A percentile compares a stretch with the other conserved stretches of the same genome.
phyloP scores from a whole-genome alignment of 2,329 filamentous ascomycete genomes.

The Xenoacremonium recifei region DNA sequence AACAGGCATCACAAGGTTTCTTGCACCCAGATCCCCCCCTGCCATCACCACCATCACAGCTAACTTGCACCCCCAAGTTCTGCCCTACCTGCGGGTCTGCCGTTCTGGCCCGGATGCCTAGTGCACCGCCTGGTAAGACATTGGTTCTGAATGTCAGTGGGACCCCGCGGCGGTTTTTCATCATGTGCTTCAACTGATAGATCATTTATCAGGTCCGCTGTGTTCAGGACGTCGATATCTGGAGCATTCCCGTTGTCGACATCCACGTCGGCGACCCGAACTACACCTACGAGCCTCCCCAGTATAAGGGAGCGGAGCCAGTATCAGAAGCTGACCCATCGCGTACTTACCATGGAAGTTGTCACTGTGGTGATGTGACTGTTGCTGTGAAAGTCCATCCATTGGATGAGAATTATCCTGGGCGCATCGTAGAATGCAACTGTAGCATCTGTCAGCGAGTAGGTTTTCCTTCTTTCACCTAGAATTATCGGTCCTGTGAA shows the following conservation, averaged over 20 bases:
- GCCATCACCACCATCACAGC: background rate
- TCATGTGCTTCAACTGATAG: conserved; percentile 5
- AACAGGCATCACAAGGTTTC: conserved; percentile 42
- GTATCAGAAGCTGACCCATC: conserved; percentile 34
- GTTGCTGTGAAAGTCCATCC: conserved; percentile 42
- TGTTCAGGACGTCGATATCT: conserved; percentile 45
- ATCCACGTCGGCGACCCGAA: conserved; percentile 35
- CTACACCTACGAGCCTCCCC: conserved; percentile 32
- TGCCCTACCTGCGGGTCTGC: conserved; percentile 50
- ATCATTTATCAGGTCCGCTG: conserved; percentile 35
- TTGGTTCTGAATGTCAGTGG: conserved; percentile 43
- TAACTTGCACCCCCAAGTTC: conserved; percentile 43
- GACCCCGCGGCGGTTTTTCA: background rate
- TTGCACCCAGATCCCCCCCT: too few species aligned
- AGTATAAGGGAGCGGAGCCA: conserved; percentile 42
- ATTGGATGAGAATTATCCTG: conserved; percentile 36
- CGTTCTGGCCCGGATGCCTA: conserved; percentile 32
- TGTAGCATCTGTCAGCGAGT: conserved; percentile 50
- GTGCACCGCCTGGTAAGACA: conserved; percentile 26
- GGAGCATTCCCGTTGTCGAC: conserved; percentile 12
- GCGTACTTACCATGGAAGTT: conserved; percentile 47
- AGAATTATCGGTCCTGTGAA: too few species aligned
- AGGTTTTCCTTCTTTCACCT: conserved; percentile 15
- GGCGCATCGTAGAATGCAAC: conserved; percentile 42
- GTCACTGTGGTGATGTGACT: conserved; percentile 51